phyloP scores from a whole-genome alignment of 1,139 yeast genomes.

The Saccharomyces pastorianus region DNA sequence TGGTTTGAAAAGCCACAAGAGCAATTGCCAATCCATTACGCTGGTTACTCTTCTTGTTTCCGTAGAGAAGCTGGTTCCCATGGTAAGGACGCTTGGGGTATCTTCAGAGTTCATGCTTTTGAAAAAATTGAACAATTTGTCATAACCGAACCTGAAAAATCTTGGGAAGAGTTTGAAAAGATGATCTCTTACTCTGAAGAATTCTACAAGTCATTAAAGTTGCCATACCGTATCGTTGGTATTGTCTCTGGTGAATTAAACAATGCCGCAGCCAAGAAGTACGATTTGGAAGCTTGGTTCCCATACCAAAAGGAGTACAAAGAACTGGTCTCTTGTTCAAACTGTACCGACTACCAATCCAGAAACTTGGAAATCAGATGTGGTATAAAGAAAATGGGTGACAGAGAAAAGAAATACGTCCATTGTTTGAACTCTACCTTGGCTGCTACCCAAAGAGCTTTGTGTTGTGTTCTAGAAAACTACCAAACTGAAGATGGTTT shows the following conservation, averaged over 20 bases:
- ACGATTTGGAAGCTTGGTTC: constrained; percentile 99
- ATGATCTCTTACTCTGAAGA: constrained; percentile 90
- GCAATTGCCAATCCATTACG: constrained; percentile 92
- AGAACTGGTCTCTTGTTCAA: constrained; percentile 95
- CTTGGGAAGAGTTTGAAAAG: constrained; percentile 94
- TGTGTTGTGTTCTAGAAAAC: constrained; percentile 94
- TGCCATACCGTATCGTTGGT: constrained; percentile 96
- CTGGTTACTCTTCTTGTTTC: constrained; percentile 97
- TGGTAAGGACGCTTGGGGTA: constrained; percentile 99
- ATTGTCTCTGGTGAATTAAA: constrained; percentile 97
- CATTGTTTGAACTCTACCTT: constrained; percentile 96
- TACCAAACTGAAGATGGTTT: constrained; percentile 96
- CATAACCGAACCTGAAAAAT: constrained; percentile 92
- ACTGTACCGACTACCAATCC: constrained; percentile 98
- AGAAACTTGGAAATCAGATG: constrained; percentile 97
- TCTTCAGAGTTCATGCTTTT: constrained; percentile 96
- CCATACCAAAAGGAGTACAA: constrained; percentile 98
- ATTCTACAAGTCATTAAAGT: constrained; percentile 82
- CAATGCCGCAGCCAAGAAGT: constrained; percentile 98
- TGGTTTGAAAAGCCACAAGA: constrained; percentile 98
- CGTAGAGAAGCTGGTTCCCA: constrained; percentile 99
- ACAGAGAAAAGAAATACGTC: constrained; percentile 93
- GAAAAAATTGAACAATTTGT: constrained; percentile 97
- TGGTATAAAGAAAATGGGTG: constrained; percentile 94
- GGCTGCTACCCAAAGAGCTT: constrained; percentile 96